Conservation (phyloP, 345 rosid species). For the Lepidium sativum region DNA sequence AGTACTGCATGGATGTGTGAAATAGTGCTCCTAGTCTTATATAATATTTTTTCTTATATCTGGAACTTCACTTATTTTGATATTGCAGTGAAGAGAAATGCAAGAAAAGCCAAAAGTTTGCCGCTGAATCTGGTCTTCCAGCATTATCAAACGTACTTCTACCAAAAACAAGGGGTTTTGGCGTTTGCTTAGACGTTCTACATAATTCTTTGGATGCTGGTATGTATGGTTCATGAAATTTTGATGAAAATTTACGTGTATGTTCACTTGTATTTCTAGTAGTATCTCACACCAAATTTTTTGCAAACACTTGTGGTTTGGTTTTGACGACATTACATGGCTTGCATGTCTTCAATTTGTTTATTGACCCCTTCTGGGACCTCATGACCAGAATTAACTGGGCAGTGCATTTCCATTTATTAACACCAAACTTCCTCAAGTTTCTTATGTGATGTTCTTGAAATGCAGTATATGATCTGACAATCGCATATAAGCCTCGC, state of each 20-base stretch:
- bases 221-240: constrained; percentile 33
- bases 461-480: constrained; percentile 74
- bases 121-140: constrained; percentile 67
- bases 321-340: background rate
- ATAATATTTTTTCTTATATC: background rate
- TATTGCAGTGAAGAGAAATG: constrained; percentile 63
- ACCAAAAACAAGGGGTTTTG: constrained; percentile 70
- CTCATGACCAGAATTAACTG: background rate
- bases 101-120: constrained; percentile 51
- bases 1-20: background rate
- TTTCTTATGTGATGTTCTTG: background rate
- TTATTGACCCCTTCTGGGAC: background rate
- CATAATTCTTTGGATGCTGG: constrained; percentile 65
- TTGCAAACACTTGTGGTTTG: background rate
- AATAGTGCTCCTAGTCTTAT: background rate
- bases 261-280: background rate
- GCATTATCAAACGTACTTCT: constrained; percentile 57
- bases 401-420: background rate
- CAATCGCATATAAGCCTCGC: constrained; percentile 58
- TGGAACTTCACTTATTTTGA: constrained; percentile 9
- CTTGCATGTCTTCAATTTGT: background rate
- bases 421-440: background rate
- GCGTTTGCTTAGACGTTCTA: constrained; percentile 58
- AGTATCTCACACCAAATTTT: background rate
- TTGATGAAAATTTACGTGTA: background rate